Evolutionary conservation across 768 basidiomycete species (phyloP).

Genomic region (Russula ochroleuca): DNA sequence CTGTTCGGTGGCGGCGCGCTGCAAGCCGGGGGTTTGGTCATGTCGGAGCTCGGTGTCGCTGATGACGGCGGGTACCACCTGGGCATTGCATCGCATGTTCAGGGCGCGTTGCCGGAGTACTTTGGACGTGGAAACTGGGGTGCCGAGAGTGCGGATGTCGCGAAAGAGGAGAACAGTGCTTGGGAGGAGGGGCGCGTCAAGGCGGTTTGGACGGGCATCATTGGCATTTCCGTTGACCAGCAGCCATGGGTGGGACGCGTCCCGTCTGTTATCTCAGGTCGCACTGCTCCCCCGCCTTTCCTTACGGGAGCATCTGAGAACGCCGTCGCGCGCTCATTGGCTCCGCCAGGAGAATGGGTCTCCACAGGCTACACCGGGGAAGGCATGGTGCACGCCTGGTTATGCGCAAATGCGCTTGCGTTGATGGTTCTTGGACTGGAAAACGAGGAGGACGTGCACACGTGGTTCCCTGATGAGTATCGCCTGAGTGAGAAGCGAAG

Average conservation of each 20-base stretch:
- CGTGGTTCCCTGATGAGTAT: constrained; percentile 51
- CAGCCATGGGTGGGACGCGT: constrained; percentile 70
- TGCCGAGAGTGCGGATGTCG: constrained; percentile 36
- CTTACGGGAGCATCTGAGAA: constrained; percentile 14
- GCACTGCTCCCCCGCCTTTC: constrained; percentile 1
- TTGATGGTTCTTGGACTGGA: constrained; percentile 52
- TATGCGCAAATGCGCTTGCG: constrained; percentile 55
- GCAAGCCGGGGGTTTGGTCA: constrained; percentile 31
- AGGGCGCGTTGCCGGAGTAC: constrained; percentile 49
- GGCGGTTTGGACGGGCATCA: constrained; percentile 58
- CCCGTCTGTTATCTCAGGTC: constrained; percentile 45
- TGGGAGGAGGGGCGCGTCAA: constrained; percentile 49
- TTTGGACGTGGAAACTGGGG: constrained; percentile 49
- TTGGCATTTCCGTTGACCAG: constrained; percentile 57
- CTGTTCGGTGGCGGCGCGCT: constrained; percentile 65
- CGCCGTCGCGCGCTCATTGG: constrained; percentile 3
- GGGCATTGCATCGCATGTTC: constrained; percentile 41
- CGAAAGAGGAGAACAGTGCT: constrained; percentile 25
- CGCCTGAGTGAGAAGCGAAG: constrained; percentile 48
- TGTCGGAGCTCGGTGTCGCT: constrained; percentile 33
- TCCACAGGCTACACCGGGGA: constrained; percentile 68
- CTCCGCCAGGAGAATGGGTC: constrained; percentile 62
- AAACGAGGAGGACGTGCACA: constrained; percentile 32
- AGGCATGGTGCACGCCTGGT: constrained; percentile 70
- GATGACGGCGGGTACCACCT: constrained; percentile 39